phyloP scores from a whole-genome alignment of 1,139 yeast genomes.

The Lodderomyces elongisporus region DNA sequence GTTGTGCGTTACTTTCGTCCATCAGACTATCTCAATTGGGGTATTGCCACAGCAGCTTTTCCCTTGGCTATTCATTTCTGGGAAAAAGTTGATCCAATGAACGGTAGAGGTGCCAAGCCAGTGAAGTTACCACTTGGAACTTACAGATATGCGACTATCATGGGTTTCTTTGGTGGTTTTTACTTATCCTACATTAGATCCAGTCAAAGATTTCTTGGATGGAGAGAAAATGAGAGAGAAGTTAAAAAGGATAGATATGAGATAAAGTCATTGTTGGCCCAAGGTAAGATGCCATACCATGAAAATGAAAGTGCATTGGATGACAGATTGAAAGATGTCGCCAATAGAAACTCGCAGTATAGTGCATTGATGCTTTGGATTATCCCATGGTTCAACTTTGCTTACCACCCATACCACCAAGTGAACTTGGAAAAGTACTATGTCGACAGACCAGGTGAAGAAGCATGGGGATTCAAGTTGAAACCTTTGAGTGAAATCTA shows the following conservation, averaged over 20 bases:
- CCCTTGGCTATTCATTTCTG: conserved; percentile 59
- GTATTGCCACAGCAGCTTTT: conserved; percentile 55
- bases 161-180: conserved; percentile 73
- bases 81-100: conserved; percentile 60
- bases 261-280: conserved; percentile 60
- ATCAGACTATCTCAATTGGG: conserved; percentile 64
- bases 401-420: conserved; percentile 80
- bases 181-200: conserved; percentile 62
- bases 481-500: conserved; percentile 44
- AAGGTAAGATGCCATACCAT: conserved; percentile 63
- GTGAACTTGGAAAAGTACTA: conserved; percentile 67
- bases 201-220: conserved; percentile 72
- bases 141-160: conserved; percentile 52
- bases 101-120: conserved; percentile 55
- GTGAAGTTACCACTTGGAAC: conserved; percentile 51
- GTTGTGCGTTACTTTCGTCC: conserved; percentile 71
- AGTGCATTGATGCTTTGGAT: conserved; percentile 59
- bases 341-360: conserved; percentile 76
- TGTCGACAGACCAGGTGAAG: conserved; percentile 56
- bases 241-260: conserved; percentile 71
- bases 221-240: conserved; percentile 69
- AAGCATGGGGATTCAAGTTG: conserved; percentile 44
- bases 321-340: conserved; percentile 69
- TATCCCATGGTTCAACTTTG: conserved; percentile 82
- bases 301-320: conserved; percentile 56